Evolutionary conservation across 768 basidiomycete genomes (phyloP), one percentile per base, ranked within the genome.

Genomic region (Cystofilobasidium capitatum): DNA sequence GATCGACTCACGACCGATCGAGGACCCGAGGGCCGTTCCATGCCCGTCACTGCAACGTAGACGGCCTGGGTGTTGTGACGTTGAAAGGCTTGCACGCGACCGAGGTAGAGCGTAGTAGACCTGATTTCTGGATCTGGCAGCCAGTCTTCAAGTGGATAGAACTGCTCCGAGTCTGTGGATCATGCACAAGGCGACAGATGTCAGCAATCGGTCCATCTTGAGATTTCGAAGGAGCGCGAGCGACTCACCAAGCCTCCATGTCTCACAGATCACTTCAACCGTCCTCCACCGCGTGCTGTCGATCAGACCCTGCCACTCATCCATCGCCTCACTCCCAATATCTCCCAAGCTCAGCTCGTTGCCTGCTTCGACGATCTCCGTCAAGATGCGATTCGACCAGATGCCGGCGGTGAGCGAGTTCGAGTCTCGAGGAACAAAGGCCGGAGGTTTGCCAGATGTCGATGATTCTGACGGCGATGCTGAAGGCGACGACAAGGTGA

Each of bases 91-190:
- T 51, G 66, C 7, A 73, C 54, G 12, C 63, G 64, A 24, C 61
- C 22, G 33, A 73, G 67, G 51, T 72, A 73, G 4, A 64, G 60
- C 14, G 71, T 71, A 3, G 71, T 83, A 58, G 83, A 84, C 3
- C 83, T 80, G 64, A 86, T 84, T 2, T 79, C 78, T 2, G 84
- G 79, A 69, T 83, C 86, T 0, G 84, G 80, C 2, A 81, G 77
- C 91, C 93, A 98, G n/a, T 83, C 84, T 73, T 99, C 96, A 33
- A 98, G 81, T 64, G 84, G 80, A 76, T 90, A 86, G 73, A 98
- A 86, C 26, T 86, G 75, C 69, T 84, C 83, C 1, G 93, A 85
- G 75, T 99, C 94, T 96, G 72, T 14, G 42, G 14, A 20, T n/a
- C 7, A 57, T 8, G 22, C 13, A 29, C 22, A 57, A 16, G 17